These are phyloP conservation scores for Starmerella cellae DNA, from an alignment of 805 yeast species.

Conservation along the genomic window DNA sequence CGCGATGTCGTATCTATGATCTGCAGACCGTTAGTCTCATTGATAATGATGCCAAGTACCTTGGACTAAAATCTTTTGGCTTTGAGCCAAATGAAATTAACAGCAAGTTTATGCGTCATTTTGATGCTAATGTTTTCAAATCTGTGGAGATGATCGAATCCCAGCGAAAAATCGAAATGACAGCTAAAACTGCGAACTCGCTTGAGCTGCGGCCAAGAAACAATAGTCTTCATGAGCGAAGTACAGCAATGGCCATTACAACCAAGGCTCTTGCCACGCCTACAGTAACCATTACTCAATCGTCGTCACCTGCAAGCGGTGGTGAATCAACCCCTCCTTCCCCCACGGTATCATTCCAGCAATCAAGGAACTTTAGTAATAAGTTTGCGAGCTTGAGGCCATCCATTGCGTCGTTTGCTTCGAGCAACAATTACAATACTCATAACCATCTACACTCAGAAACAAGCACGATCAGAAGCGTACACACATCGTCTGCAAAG, in stretches of 20 bases:
- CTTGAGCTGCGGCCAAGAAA: constrained; percentile 4
- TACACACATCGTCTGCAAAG: not conserved
- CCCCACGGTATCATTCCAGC: too few relatives aligned
- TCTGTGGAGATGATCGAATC: constrained; percentile 16
- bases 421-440: too few relatives aligned
- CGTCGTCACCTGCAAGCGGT: too few relatives aligned
- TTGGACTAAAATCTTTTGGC: constrained; percentile 46
- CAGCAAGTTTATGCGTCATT: constrained; percentile 37
- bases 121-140: constrained; percentile 48
- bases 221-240: not conserved
- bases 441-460: too few relatives aligned
- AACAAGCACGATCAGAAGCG: too few relatives aligned
- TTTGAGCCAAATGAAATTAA: constrained; percentile 23
- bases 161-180: constrained; percentile 20
- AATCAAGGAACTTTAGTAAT: too few relatives aligned
- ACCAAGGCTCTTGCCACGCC: constrained; percentile 1
- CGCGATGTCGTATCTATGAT: constrained; percentile 86
- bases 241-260: constrained; percentile 8
- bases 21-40: constrained; percentile 96
- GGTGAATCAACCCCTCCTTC: too few relatives aligned
- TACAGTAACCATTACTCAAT: too few relatives aligned
- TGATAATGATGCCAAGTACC: constrained; percentile 71
- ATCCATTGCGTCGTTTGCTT: too few relatives aligned
- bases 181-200: constrained; percentile 22
- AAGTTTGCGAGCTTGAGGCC: too few relatives aligned